phyloP scores from a whole-genome alignment of 139 green algal genomes.

The Picochlorum sp. region DNA sequence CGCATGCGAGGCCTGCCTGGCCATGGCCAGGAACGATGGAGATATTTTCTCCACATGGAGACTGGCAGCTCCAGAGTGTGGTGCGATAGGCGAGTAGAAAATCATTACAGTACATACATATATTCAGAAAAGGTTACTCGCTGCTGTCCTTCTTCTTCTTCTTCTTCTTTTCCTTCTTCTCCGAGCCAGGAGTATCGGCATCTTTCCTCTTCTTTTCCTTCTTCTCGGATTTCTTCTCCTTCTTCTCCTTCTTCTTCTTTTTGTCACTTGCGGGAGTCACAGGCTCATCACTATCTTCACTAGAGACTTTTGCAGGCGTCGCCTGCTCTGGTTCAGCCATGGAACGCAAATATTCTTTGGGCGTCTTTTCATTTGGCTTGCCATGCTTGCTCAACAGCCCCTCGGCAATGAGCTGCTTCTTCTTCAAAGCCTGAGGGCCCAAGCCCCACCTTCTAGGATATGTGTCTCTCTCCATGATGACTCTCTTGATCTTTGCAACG shows the following conservation, averaged over 20 bases:
- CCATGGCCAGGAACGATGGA: too few species aligned
- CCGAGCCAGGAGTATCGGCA: background rate
- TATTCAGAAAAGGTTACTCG: background rate
- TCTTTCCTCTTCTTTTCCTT: constrained; percentile 50
- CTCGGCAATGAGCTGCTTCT: constrained; percentile 96
- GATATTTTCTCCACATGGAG: too few species aligned
- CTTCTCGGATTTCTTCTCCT: constrained; percentile 27
- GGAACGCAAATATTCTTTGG: constrained; percentile 72
- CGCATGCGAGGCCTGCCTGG: too few species aligned
- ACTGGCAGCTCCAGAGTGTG: too few species aligned
- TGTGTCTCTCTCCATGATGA: constrained; percentile 99
- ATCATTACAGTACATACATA: background rate
- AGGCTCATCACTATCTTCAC: constrained; percentile 8
- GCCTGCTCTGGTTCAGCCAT: background rate
- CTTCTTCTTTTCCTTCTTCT: constrained; percentile 52
- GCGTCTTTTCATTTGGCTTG: constrained; percentile 87
- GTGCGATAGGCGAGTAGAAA: too few species aligned
- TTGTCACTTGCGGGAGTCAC: constrained; percentile 9
- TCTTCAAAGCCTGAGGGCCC: constrained; percentile 84
- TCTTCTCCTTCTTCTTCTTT: constrained; percentile 16
- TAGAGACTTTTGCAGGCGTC: constrained; percentile 1
- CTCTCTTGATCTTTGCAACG: constrained; percentile 94
- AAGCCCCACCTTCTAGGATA: constrained; percentile 94
- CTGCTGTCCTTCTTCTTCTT: constrained; percentile 27
- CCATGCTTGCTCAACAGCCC: constrained; percentile 97